Evolutionary conservation across 495 filamentous ascomycete species (phyloP), one percentile per base, ranked within the genome.

Genomic region (Niebla homalea): DNA sequence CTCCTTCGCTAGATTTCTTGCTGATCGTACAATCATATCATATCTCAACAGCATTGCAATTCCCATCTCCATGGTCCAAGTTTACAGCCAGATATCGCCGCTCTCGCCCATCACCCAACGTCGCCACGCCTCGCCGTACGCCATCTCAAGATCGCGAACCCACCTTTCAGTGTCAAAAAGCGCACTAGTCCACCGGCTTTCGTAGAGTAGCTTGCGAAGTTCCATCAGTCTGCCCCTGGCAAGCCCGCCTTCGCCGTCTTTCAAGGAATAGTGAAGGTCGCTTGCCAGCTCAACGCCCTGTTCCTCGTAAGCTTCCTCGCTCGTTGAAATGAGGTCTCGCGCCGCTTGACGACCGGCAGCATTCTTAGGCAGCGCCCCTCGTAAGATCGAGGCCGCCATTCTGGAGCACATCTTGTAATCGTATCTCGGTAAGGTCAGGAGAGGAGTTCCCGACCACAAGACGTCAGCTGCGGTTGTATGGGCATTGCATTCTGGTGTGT

Each of bases 321-420:
- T 76, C 12, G 62, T 64, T 4, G 84, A 87, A 51, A 94, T 85
- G 39, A 99, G 73, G 43, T 92, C 88, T 43, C 67, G 61, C 5
- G 80, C 80, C 0, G 86, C 87, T 37, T 65, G 66, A n/a, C 67
- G 69, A 11, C 89, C 89, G 16, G 78, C 77, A 8, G 68, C 69
- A 4, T 67, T 68, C 54, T 78, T 80, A 0, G 93, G 89, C 7
- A 97, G 69, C 2, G 92, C 92, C 36, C 92, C 93, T 52, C 77
- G 83, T 12, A 98, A 72, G 55, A 98, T 97, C 14, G 85, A 90
- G 36, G 89, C 89, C 19, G 92, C 92, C 85, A 98, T 97, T 45
- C 93, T 81, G 38, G 87, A 93, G 66, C 93, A 97, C 92, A 99
- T 99, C 70, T 99, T 99, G 64, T 96, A 94, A 48, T 80, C 75